These are phyloP conservation scores for Panaeolus cyanescens DNA, from an alignment of 768 basidiomycete species.

Conservation along the genomic window DNA sequence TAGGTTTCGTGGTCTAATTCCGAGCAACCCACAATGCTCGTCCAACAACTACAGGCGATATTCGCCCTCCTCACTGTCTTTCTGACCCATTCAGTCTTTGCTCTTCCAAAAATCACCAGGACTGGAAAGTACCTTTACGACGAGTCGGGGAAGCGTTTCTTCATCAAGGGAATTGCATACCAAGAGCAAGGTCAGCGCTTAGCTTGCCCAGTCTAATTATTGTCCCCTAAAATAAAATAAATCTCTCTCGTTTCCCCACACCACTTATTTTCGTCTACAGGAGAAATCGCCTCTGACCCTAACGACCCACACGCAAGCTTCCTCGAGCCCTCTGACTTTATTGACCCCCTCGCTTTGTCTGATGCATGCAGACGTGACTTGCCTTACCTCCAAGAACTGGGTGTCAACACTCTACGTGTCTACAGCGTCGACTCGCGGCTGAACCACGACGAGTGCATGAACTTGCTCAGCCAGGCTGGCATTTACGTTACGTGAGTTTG, in stretches of 20 bases:
- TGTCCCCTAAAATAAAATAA: neutral
- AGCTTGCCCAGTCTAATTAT: neutral
- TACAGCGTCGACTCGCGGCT: conserved; percentile 83
- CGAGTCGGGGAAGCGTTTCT: conserved; percentile 75
- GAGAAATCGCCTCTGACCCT: conserved; percentile 13
- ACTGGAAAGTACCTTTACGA: conserved; percentile 81
- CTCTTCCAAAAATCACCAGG: conserved; percentile 68
- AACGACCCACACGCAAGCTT: conserved; percentile 65
- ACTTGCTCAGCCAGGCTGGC: conserved; percentile 67
- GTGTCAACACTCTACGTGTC: conserved; percentile 79
- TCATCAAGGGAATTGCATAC: conserved; percentile 87
- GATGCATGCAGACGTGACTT: conserved; percentile 78
- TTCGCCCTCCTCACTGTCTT: conserved; percentile 40
- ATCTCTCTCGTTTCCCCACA: neutral
- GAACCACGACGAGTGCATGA: conserved; percentile 90
- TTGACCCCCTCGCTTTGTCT: conserved; percentile 73
- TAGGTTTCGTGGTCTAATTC: neutral
- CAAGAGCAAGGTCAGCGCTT: conserved; percentile 66
- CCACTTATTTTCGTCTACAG: neutral
- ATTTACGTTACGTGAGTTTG: conserved; percentile 84
- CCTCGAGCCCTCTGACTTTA: conserved; percentile 69
- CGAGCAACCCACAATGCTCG: neutral
- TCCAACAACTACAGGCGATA: conserved; percentile 30
- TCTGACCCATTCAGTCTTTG: conserved; percentile 48
- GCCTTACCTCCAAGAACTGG: conserved; percentile 72